These are phyloP conservation scores for Pleurotus djamor DNA, from an alignment of 768 basidiomycete genomes.

Conservation along the genomic window DNA sequence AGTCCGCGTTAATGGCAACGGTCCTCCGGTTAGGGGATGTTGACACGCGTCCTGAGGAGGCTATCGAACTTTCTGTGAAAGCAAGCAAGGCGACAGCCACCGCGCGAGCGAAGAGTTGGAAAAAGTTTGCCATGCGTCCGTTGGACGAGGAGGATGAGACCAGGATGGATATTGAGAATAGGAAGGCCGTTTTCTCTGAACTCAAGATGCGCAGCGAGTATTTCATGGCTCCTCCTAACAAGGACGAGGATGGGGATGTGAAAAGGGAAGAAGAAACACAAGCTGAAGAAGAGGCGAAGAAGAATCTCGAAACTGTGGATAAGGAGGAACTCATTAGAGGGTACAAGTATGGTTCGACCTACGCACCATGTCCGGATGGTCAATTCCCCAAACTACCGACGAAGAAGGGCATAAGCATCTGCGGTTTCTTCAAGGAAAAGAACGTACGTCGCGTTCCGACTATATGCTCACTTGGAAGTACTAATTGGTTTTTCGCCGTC, in stretches of 20 bases:
- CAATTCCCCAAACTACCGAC: conserved; percentile 76
- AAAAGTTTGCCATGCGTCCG: conserved; percentile 60
- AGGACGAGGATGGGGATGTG: conserved; percentile 35
- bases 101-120: conserved; percentile 71
- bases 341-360: conserved; percentile 89
- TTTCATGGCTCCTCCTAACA: conserved; percentile 42
- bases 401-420: conserved; percentile 82
- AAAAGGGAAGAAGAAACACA: conserved; percentile 32
- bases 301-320: conserved; percentile 54
- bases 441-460: conserved; percentile 43
- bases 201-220: conserved; percentile 56
- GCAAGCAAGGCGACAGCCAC: conserved; percentile 79
- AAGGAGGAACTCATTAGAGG: conserved; percentile 79
- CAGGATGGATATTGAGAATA: conserved; percentile 31
- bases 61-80: conserved; percentile 72
- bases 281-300: conserved; percentile 27
- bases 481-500: neutral
- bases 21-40: conserved; percentile 79
- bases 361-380: conserved; percentile 85
- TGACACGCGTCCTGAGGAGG: conserved; percentile 62
- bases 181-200: conserved; percentile 33
- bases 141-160: conserved; percentile 28
- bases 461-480: no score
- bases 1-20: conserved; percentile 63
- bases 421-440: conserved; percentile 72